These are phyloP conservation scores for Kwoniella dejecticola DNA, from an alignment of 768 basidiomycete genomes.

Conservation along the genomic window DNA sequence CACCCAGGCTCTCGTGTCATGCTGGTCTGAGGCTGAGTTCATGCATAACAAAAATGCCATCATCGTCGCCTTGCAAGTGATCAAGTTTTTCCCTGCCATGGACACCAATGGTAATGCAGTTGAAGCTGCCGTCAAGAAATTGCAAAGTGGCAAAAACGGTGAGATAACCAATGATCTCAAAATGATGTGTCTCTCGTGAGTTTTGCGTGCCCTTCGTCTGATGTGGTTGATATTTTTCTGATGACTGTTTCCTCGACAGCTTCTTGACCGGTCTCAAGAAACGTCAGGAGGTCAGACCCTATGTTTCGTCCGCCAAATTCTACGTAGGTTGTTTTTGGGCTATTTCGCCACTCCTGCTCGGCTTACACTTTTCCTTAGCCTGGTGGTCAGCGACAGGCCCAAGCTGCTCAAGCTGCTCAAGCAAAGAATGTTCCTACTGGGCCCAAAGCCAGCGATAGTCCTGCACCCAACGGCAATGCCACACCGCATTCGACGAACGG, in stretches of 20 bases:
- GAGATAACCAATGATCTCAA: constrained; percentile 26
- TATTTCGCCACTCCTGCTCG: not conserved
- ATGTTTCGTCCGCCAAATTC: constrained; percentile 30
- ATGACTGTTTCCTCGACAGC: constrained; percentile 1
- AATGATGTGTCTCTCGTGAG: constrained; percentile 30
- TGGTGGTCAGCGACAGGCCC: constrained; percentile 2
- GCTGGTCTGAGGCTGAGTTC: constrained; percentile 84
- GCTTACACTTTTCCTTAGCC: constrained; percentile 1
- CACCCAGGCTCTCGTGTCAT: constrained; percentile 69
- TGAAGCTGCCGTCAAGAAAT: constrained; percentile 31
- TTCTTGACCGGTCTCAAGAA: constrained; percentile 30
- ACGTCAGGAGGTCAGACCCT: constrained; percentile 36
- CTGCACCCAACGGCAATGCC: constrained; percentile 4
- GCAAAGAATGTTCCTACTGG: constrained; percentile 12
- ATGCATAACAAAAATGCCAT: constrained; percentile 99
- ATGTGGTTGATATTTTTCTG: too few relatives aligned
- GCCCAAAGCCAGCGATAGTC: constrained; percentile 11
- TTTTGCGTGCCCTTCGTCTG: not conserved
- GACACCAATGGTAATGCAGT: constrained; percentile 58
- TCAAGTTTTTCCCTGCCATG: constrained; percentile 81
- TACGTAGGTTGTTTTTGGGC: constrained; percentile 13
- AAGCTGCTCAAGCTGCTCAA: constrained; percentile 12
- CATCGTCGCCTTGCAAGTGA: constrained; percentile 84
- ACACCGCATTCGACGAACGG: constrained; percentile 8
- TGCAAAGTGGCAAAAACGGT: constrained; percentile 18